phyloP scores from a whole-genome alignment of 768 basidiomycete genomes.

The Tephrocybe sp. region DNA sequence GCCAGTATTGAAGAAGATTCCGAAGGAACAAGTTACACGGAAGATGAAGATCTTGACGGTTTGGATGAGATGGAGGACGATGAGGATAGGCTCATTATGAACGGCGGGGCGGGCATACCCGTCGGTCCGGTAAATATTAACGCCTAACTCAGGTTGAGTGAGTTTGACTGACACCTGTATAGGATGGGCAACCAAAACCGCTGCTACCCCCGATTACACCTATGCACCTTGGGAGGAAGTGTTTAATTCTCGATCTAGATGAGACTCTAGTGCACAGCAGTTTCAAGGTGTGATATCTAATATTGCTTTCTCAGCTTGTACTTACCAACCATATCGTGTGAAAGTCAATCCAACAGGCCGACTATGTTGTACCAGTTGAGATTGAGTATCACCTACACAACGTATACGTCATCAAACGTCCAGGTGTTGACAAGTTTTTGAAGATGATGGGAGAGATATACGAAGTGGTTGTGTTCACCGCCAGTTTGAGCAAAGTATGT shows the following conservation, averaged over 20 bases:
- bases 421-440: constrained; percentile 95
- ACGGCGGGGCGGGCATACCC: constrained; percentile 94
- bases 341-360: constrained; percentile 91
- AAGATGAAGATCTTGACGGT: constrained; percentile 65
- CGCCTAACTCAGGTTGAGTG: background rate
- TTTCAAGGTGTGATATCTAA: constrained; percentile 75
- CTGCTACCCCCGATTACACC: constrained; percentile 83
- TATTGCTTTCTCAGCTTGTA: no score
- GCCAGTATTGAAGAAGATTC: constrained; percentile 57
- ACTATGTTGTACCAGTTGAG: constrained; percentile 98
- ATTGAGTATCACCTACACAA: constrained; percentile 99
- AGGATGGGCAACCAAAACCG: constrained; percentile 89
- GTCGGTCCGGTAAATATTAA: constrained; percentile 75
- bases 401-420: constrained; percentile 98
- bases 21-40: constrained; percentile 68
- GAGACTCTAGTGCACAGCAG: constrained; percentile 97
- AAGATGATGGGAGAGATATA: constrained; percentile 99
- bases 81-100: constrained; percentile 85
- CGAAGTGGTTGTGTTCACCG: constrained; percentile 97
- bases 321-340: constrained; percentile 14
- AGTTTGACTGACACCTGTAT: constrained; percentile 6
- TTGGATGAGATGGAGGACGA: constrained; percentile 79
- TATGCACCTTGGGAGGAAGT: constrained; percentile 87
- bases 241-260: constrained; percentile 94
- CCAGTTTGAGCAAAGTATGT: constrained; percentile 92